phyloP scores from a whole-genome alignment of 495 filamentous ascomycete genomes.

The Parmelia sp. region DNA sequence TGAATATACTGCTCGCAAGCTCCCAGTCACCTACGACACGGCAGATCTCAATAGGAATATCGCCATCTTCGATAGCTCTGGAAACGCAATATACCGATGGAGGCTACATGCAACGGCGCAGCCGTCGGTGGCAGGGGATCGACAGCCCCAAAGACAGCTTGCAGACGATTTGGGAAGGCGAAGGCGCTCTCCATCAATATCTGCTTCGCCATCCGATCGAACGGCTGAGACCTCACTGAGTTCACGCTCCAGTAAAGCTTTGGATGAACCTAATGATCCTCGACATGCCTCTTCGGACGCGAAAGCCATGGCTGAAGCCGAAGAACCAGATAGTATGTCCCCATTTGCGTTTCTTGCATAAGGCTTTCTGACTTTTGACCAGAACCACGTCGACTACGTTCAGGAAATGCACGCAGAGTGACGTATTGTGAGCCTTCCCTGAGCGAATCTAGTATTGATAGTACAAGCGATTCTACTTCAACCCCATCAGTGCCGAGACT shows the following conservation, averaged over 20 bases:
- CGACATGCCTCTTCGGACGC: not conserved
- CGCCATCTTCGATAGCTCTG: not conserved
- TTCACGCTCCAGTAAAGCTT: not conserved
- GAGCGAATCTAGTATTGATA: not conserved
- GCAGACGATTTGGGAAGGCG: not conserved
- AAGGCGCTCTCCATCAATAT: not conserved
- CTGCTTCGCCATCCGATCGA: not conserved
- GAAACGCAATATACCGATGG: conserved; percentile 1
- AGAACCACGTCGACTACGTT: not conserved
- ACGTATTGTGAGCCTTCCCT: no score
- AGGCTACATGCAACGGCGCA: not conserved
- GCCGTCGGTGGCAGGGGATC: not conserved
- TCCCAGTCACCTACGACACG: not conserved
- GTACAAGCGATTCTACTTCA: not conserved
- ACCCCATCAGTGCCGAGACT: not conserved
- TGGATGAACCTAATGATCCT: not conserved
- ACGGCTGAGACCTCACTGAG: not conserved
- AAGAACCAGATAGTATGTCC: not conserved
- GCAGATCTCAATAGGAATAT: not conserved
- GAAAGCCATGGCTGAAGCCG: not conserved
- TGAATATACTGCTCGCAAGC: not conserved
- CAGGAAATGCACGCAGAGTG: not conserved
- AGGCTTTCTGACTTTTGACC: not conserved
- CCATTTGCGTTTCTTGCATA: not conserved
- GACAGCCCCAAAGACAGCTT: not conserved